Evolutionary conservation across 805 yeast species (phyloP).

Genomic region (Hanseniaspora meyeri): DNA sequence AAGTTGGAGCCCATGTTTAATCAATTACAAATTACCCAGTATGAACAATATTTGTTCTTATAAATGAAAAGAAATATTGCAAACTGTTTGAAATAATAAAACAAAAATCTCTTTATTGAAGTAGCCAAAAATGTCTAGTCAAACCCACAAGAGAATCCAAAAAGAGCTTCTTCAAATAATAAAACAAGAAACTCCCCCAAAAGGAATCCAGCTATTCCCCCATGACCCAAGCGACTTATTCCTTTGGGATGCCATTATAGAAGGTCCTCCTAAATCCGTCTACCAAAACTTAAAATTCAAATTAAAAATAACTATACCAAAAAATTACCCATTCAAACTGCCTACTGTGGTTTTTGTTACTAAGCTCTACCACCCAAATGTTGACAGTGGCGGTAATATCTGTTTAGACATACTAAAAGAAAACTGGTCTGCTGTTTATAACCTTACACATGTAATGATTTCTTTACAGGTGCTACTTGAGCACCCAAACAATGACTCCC

Average conservation of each 20-base stretch:
- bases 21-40: too few species aligned
- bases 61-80: too few species aligned
- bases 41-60: too few species aligned
- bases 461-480: conserved; percentile 49
- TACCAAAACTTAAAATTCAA: conserved; percentile 44
- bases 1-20: neutral
- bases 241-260: conserved; percentile 46
- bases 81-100: too few species aligned
- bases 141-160: conserved; percentile 30
- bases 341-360: conserved; percentile 45
- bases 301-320: conserved; percentile 39
- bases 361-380: conserved; percentile 57
- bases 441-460: conserved; percentile 47
- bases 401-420: conserved; percentile 54
- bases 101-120: too few species aligned
- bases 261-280: conserved; percentile 47
- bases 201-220: conserved; percentile 44
- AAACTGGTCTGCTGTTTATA: conserved; percentile 53
- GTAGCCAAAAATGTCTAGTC: neutral
- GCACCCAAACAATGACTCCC: conserved; percentile 49
- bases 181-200: conserved; percentile 37
- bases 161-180: conserved; percentile 38
- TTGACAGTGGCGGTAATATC: conserved; percentile 52
- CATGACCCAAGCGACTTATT: conserved; percentile 40
- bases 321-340: conserved; percentile 46